Base-by-base conservation (phyloP, 2,329 filamentous ascomycete species). In the Epichloe hybrida region DNA sequence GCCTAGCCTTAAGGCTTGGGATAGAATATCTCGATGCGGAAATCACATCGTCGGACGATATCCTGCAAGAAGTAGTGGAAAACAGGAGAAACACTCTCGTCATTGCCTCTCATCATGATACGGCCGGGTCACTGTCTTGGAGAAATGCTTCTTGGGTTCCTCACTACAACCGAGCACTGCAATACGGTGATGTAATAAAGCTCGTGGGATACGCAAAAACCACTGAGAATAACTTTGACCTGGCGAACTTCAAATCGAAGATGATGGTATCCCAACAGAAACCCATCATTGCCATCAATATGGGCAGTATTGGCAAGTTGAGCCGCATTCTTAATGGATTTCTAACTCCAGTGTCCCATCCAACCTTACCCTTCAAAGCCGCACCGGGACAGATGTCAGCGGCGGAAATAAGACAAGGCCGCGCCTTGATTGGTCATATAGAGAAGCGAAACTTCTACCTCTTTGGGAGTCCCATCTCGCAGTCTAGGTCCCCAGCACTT, bases 21-120 rank as follows among this genome's bases (percentile, higher is more conserved):
- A 81, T 90, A 42, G 93, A 98, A 64, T 98, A 94, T 62, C 76
- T 98, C 23, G 93, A 98, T 64, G 72, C 97, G 8, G 93, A 98
- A 66, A 86, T 97, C 68, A 86, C 87, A 0, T 84, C 90, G 66
- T 84, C 89, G 0, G 81, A 88, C 48, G 72, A 81, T n/a, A 72
- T 94, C 36, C 75, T 96, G 34, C 77, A 83, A 44, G 72, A 77
- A 13, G 75, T 95, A 4, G 75, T 79, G 0, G 79, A 83, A 50
- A 66, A 67, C 5, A 85, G 87, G 64, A 83, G 84, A 2, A 75
- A 78, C 56, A 88, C 88, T 1, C 84, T 82, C 54, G 86, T 98
- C 62, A 95, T 98, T 59, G 89, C 91, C 8, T 98, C 93, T 0
- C 91, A 98, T 64, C 93, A 98, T 64, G 93, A 98, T 64, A 87